phyloP scores from a whole-genome alignment of 345 rosid genomes.

The Eucalyptus guilfoylei region DNA sequence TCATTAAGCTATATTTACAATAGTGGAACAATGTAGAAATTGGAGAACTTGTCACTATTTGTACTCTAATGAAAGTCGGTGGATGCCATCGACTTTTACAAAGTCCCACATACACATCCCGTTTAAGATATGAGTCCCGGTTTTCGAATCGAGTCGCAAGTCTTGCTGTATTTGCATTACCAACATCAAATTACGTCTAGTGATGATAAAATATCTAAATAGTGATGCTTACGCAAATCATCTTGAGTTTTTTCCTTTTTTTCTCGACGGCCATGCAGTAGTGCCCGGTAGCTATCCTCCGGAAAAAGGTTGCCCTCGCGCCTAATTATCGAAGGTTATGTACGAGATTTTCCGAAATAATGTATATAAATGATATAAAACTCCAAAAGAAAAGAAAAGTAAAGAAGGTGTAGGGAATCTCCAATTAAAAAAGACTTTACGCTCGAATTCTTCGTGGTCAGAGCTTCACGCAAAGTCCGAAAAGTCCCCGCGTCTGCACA shows the following conservation, averaged over 20 bases:
- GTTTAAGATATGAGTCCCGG: accelerated
- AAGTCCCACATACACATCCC: not conserved
- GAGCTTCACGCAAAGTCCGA: not conserved
- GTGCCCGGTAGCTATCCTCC: not conserved
- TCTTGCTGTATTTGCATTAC: accelerated
- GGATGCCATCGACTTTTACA: not conserved
- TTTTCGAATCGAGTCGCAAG: not conserved
- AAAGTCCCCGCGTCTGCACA: not conserved
- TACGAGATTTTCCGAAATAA: not conserved
- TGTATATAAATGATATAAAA: not conserved
- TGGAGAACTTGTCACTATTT: not conserved
- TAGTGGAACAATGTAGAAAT: not conserved
- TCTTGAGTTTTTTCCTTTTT: not conserved
- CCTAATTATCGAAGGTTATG: not conserved
- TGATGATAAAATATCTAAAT: not conserved
- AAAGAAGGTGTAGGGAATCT: not conserved
- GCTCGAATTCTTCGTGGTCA: not conserved
- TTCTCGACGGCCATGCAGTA: not conserved
- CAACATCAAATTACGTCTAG: not conserved
- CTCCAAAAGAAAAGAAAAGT: not conserved
- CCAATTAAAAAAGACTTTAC: not conserved
- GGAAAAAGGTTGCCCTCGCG: not conserved
- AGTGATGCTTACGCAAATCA: not conserved
- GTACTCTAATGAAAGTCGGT: not conserved
- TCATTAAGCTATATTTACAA: not conserved